phyloP scores from a whole-genome alignment of 495 filamentous ascomycete genomes.

The Annulohypoxylon maeteangense region DNA sequence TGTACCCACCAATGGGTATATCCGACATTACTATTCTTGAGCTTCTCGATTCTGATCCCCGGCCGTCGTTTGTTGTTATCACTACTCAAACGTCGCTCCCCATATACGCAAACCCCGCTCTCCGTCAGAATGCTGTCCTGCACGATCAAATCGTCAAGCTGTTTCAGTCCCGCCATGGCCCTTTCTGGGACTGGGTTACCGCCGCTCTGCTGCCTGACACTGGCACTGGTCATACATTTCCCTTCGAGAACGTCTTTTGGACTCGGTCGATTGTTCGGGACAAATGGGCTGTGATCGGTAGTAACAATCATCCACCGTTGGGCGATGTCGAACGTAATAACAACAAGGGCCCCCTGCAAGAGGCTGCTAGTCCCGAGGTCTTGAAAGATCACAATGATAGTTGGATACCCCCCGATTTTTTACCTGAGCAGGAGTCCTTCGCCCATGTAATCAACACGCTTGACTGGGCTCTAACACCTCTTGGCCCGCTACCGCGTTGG shows the following conservation, averaged over 20 bases:
- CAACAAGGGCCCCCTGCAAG: conserved; percentile 18
- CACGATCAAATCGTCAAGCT: conserved; percentile 23
- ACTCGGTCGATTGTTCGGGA: conserved; percentile 24
- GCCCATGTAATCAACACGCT: conserved; percentile 71
- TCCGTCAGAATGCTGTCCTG: conserved; percentile 53
- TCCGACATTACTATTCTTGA: conserved; percentile 70
- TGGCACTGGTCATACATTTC: background rate
- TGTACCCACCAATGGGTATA: conserved; percentile 39
- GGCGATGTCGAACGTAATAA: conserved; percentile 5
- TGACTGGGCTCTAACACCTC: conserved; percentile 72
- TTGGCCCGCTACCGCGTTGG: conserved; percentile 75
- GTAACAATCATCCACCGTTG: conserved; percentile 10
- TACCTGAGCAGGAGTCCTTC: conserved; percentile 66
- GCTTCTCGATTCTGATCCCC: conserved; percentile 71
- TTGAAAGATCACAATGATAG: conserved; percentile 60
- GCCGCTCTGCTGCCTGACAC: background rate
- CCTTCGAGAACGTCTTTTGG: conserved; percentile 30
- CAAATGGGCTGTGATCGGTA: conserved; percentile 27
- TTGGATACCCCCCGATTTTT: conserved; percentile 71
- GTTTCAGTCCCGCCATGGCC: conserved; percentile 14
- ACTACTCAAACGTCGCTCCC: conserved; percentile 62
- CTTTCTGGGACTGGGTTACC: conserved; percentile 37
- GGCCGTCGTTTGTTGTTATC: conserved; percentile 75
- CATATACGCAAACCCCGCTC: conserved; percentile 67
- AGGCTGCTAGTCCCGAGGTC: conserved; percentile 48